Conservation (phyloP, 2,329 filamentous ascomycete genomes). For the Parastagonospora avenae region DNA sequence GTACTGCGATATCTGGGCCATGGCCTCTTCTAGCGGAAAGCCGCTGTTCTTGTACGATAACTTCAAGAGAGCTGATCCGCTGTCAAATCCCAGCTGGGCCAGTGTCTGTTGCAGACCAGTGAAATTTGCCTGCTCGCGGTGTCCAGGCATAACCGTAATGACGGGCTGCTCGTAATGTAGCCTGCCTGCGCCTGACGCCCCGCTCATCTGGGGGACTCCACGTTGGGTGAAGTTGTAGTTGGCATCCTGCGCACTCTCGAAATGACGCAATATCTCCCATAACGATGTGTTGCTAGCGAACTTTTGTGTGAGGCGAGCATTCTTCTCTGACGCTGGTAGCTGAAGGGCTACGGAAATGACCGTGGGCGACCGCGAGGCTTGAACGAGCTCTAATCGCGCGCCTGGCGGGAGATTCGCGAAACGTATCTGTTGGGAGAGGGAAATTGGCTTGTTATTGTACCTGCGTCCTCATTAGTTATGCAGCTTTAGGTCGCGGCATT, state of each 20-base stretch:
- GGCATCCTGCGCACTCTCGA: conserved; percentile 66
- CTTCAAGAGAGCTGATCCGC: conserved; percentile 78
- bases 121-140: conserved; percentile 74
- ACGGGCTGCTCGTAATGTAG: conserved; percentile 88
- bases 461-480: conserved; percentile 19
- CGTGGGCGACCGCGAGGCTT: conserved; percentile 81
- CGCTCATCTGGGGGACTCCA: conserved; percentile 69
- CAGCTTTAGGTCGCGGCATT: background rate
- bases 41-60: conserved; percentile 78
- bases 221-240: conserved; percentile 81
- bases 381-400: conserved; percentile 90
- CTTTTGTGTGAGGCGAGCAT: conserved; percentile 77
- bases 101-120: conserved; percentile 87
- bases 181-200: conserved; percentile 67
- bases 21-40: conserved; percentile 81
- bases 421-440: conserved; percentile 83
- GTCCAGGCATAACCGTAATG: conserved; percentile 74
- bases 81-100: conserved; percentile 83
- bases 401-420: conserved; percentile 81
- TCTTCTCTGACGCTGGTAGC: conserved; percentile 59
- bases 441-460: conserved; percentile 78
- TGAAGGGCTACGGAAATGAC: conserved; percentile 89
- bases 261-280: conserved; percentile 88
- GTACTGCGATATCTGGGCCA: conserved; percentile 77
- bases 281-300: conserved; percentile 86